phyloP scores from a whole-genome alignment of 768 basidiomycete genomes.

The Auriculariales sp. region DNA sequence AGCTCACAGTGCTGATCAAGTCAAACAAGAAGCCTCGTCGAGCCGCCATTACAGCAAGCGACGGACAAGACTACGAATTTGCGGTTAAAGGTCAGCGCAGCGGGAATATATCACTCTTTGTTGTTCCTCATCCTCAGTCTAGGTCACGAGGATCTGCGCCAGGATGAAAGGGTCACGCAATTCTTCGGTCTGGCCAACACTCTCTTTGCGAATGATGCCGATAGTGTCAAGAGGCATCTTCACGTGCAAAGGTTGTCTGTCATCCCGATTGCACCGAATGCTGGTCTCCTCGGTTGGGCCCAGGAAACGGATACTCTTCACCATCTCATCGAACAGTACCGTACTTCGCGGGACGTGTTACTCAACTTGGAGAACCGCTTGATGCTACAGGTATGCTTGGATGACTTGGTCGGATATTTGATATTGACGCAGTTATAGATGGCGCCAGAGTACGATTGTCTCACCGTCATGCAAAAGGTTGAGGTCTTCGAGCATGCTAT shows the following conservation, averaged over 20 bases:
- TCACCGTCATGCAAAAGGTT: constrained; percentile 32
- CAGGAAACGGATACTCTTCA: constrained; percentile 31
- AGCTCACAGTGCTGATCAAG: constrained; percentile 25
- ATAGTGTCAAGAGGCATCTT: constrained; percentile 32
- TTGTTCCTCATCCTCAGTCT: background rate
- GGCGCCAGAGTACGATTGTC: constrained; percentile 32
- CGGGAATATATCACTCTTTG: too few relatives aligned
- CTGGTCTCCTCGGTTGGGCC: constrained; percentile 33
- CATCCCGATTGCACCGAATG: constrained; percentile 32
- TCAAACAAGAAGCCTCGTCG: constrained; percentile 33
- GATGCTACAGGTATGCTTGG: constrained; percentile 26
- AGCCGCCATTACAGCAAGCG: constrained; percentile 24
- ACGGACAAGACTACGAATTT: constrained; percentile 31
- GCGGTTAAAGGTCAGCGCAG: constrained; percentile 24
- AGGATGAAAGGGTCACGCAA: constrained; percentile 39
- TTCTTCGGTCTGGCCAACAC: constrained; percentile 37
- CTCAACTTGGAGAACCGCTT: constrained; percentile 36
- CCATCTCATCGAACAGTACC: constrained; percentile 30
- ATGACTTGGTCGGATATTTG: background rate
- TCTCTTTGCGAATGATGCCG: constrained; percentile 27
- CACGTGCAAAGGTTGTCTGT: constrained; percentile 30
- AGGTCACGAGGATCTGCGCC: constrained; percentile 37
- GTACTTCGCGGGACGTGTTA: constrained; percentile 31
- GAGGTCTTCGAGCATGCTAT: constrained; percentile 37
- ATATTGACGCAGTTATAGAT: constrained; percentile 15